These are phyloP conservation scores for Ustilago crameri DNA, from an alignment of 1,284 basidiomycete genomes.

Conservation along the genomic window DNA sequence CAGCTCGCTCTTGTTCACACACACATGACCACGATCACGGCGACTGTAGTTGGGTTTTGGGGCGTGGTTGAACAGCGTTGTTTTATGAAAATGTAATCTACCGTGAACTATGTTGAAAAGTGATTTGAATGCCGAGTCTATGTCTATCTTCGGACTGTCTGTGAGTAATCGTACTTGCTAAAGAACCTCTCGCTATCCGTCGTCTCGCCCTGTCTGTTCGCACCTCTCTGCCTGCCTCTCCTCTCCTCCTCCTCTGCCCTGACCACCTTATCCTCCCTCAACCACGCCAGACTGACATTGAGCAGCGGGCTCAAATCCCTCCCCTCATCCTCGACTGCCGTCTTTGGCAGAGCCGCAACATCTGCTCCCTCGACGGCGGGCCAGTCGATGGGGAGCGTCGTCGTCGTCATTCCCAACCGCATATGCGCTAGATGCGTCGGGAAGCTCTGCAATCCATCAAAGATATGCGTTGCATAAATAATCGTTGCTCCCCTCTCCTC, in stretches of 20 bases:
- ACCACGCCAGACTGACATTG: conserved; percentile 60
- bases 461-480: conserved; percentile 75
- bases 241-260: conserved; percentile 51
- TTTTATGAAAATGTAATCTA: background rate
- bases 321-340: conserved; percentile 18
- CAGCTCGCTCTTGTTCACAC: too few relatives aligned
- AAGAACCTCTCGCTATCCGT: conserved; percentile 65
- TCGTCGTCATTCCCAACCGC: conserved; percentile 60
- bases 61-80: conserved; percentile 1
- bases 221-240: conserved; percentile 54
- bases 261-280: conserved; percentile 61
- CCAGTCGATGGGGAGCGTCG: conserved; percentile 55
- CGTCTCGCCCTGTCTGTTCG: conserved; percentile 41
- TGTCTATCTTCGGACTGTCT: conserved; percentile 41
- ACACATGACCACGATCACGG: too few relatives aligned
- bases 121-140: too few relatives aligned
- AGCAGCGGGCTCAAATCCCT: conserved; percentile 51
- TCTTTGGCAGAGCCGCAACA: conserved; percentile 27
- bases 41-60: too few relatives aligned
- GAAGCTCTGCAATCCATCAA: conserved; percentile 66
- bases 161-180: conserved; percentile 64
- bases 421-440: conserved; percentile 66
- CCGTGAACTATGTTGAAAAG: too few relatives aligned
- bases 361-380: conserved; percentile 47
- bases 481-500: conserved; percentile 85